Conservation (phyloP, 495 filamentous ascomycete species). For the Astrothelium macrocarpum region DNA sequence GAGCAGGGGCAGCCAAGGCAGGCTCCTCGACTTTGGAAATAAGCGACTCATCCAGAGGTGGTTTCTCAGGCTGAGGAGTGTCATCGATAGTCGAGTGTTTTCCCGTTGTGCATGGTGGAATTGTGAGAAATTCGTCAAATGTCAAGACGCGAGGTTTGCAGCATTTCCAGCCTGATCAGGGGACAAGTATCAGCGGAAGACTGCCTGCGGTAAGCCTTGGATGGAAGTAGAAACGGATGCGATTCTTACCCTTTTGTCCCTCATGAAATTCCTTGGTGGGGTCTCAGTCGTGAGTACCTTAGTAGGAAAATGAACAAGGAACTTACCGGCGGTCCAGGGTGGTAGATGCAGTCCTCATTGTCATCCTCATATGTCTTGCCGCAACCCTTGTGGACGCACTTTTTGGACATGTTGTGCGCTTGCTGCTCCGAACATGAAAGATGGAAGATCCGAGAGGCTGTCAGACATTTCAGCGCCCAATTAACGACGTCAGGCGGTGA, state of each 20-base stretch:
- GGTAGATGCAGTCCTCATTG: conserved; percentile 80
- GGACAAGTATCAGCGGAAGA: conserved; percentile 13
- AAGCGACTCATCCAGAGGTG: conserved; percentile 27
- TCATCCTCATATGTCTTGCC: conserved; percentile 77
- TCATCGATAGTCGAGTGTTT: conserved; percentile 84
- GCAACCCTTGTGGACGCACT: conserved; percentile 94
- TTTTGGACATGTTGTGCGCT: conserved; percentile 55
- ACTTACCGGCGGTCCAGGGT: conserved; percentile 67
- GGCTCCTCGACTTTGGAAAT: conserved; percentile 24
- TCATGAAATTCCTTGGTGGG: conserved; percentile 61
- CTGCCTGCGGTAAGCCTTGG: not conserved
- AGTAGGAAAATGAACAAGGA: not conserved
- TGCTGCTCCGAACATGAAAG: not conserved
- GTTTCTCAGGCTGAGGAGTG: conserved; percentile 48
- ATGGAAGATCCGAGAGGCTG: conserved; percentile 4
- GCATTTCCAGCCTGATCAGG: conserved; percentile 83
- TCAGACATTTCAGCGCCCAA: not conserved
- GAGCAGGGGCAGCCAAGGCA: conserved; percentile 31
- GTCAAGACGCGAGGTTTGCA: conserved; percentile 97
- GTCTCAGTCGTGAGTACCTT: not conserved
- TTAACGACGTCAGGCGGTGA: not conserved
- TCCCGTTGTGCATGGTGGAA: conserved; percentile 88
- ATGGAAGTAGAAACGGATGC: conserved; percentile 8
- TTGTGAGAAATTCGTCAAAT: conserved; percentile 95
- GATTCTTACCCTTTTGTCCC: conserved; percentile 83